A percentile compares a stretch with the other conserved stretches of the same genome.
These are phyloP conservation scores for Eucalyptus regnans DNA, from an alignment of 345 rosid species.

Conservation along the genomic window DNA sequence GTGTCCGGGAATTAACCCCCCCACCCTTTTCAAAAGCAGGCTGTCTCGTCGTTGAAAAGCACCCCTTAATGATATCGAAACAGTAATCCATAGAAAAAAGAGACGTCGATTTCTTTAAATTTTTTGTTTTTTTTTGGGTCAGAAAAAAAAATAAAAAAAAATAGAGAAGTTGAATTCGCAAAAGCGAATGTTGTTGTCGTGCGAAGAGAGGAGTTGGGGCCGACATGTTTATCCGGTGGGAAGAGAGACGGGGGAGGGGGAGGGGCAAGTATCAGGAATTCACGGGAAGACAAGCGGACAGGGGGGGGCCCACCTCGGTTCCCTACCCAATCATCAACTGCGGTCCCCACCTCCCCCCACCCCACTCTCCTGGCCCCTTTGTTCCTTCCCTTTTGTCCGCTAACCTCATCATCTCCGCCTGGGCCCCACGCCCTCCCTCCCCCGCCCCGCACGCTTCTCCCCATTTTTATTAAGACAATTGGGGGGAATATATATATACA, in stretches of 20 bases:
- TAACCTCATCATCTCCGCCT: constrained; percentile 6
- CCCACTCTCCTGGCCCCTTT: background rate
- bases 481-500: no score
- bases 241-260: background rate
- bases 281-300: constrained; percentile 34
- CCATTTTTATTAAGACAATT: no score
- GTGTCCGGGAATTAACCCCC: background rate
- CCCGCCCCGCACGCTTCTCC: background rate
- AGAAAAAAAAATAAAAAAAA: no score
- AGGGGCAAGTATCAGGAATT: background rate
- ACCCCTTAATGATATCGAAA: background rate
- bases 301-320: constrained; percentile 27
- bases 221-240: background rate
- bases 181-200: background rate
- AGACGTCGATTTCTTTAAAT: background rate
- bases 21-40: background rate
- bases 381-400: constrained; percentile 3
- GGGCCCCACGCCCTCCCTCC: background rate
- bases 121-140: no score
- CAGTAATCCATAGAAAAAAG: background rate
- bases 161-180: background rate
- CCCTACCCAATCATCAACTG: constrained; percentile 43
- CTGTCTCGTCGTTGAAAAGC: background rate
- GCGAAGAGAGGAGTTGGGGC: background rate
- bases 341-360: constrained; percentile 24